A percentile compares a stretch with the other conserved stretches of the same genome.
Evolutionary conservation across 306 rosid genomes (phyloP).

Genomic region (Malus orientalis): DNA sequence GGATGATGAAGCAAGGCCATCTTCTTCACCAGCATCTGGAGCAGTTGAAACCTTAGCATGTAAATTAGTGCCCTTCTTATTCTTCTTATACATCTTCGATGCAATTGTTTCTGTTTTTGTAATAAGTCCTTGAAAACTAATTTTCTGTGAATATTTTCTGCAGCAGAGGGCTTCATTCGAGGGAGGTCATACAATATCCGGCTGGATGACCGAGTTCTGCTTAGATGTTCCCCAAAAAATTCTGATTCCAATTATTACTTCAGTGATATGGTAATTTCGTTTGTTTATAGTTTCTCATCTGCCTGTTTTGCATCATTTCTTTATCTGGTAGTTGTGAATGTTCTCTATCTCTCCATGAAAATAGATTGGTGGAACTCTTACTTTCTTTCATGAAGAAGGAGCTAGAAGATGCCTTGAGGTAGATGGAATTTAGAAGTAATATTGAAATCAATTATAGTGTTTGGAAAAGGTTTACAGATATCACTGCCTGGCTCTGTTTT

Average conservation of each 20-base stretch:
- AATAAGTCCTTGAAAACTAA: conserved; percentile 33
- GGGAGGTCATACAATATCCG: conserved; percentile 97
- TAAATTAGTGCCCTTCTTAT: conserved; percentile 38
- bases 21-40: conserved; percentile 53
- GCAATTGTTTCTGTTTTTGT: background rate
- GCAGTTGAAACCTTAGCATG: conserved; percentile 62
- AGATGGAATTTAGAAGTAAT: conserved; percentile 18
- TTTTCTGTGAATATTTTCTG: conserved; percentile 49
- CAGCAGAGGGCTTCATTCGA: conserved; percentile 97
- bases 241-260: conserved; percentile 86
- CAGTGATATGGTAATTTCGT: conserved; percentile 72
- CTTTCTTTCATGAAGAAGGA: conserved; percentile 84
- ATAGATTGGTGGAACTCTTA: conserved; percentile 97
- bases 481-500: conserved; percentile 21
- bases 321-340: background rate
- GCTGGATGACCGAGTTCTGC: conserved; percentile 84
- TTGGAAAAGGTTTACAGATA: conserved; percentile 1
- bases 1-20: conserved; percentile 56
- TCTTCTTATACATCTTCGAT: conserved; percentile 9
- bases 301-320: background rate
- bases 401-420: conserved; percentile 98
- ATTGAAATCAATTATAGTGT: conserved; percentile 11
- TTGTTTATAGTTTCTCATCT: background rate
- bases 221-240: conserved; percentile 89
- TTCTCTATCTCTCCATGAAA: background rate